These are phyloP conservation scores for Aciculoconidium aculeatum DNA, from an alignment of 805 yeast genomes.

Conservation along the genomic window DNA sequence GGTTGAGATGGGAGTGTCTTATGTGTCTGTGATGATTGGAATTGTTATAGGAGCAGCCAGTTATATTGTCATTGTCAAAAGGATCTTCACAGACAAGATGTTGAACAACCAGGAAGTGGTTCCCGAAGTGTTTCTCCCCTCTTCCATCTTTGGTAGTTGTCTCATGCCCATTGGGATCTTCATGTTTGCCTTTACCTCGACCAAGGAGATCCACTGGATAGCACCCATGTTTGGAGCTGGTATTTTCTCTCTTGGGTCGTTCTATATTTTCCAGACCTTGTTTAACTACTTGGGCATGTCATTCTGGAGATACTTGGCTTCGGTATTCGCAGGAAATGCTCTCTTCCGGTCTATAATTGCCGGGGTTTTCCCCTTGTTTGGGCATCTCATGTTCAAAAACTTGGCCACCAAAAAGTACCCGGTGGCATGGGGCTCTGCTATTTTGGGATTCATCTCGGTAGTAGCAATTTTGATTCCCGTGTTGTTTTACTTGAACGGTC, in stretches of 20 bases:
- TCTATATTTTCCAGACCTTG: conserved; percentile 42
- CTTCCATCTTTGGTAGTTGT: conserved; percentile 16
- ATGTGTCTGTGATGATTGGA: conserved; percentile 43
- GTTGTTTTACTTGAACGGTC: conserved; percentile 38
- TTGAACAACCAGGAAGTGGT: conserved; percentile 7
- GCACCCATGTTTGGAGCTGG: conserved; percentile 17
- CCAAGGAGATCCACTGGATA: conserved; percentile 14
- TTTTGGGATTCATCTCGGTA: conserved; percentile 42
- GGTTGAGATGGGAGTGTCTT: conserved; percentile 44
- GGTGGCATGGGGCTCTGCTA: conserved; percentile 52
- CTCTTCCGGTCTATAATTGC: conserved; percentile 47
- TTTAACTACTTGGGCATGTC: conserved; percentile 45
- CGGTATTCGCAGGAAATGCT: conserved; percentile 54
- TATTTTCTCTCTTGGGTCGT: conserved; percentile 15
- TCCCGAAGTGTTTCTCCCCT: conserved; percentile 15
- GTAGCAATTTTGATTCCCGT: conserved; percentile 45
- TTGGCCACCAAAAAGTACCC: conserved; percentile 45
- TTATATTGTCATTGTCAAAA: conserved; percentile 8
- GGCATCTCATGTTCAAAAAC: conserved; percentile 50
- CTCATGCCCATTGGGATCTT: conserved; percentile 16
- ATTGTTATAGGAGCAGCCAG: conserved; percentile 13
- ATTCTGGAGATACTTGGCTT: conserved; percentile 46
- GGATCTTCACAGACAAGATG: conserved; percentile 10
- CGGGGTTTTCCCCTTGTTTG: conserved; percentile 60
- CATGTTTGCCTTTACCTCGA: conserved; percentile 16